Conservation (phyloP, 2,329 filamentous ascomycete genomes). For the Alternaria conjuncta region DNA sequence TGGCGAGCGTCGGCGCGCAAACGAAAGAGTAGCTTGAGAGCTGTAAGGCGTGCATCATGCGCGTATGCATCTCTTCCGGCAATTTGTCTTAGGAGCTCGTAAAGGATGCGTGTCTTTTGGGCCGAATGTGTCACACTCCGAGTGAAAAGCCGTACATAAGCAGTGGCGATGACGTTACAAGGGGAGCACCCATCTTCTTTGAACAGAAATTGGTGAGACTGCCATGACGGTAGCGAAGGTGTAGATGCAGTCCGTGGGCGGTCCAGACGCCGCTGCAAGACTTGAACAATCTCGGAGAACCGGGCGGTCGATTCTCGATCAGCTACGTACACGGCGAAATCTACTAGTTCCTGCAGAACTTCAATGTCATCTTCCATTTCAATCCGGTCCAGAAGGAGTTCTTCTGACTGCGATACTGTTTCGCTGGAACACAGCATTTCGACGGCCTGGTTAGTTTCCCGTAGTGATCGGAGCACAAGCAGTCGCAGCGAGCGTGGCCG, state of each 20-base stretch:
- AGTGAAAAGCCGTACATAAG: slow-evolving; percentile 78
- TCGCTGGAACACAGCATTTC: slow-evolving; percentile 65
- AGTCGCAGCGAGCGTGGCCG: slow-evolving; percentile 69
- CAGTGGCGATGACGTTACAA: slow-evolving; percentile 73
- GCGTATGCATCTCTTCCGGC: slow-evolving; percentile 41
- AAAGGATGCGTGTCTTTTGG: slow-evolving; percentile 63
- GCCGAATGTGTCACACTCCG: slow-evolving; percentile 71
- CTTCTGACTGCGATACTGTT: slow-evolving; percentile 64
- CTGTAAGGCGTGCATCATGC: slow-evolving; percentile 47
- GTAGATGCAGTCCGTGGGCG: slow-evolving; percentile 25
- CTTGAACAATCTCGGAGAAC: slow-evolving; percentile 58
- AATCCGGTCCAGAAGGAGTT: slow-evolving; percentile 67
- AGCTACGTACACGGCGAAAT: slow-evolving; percentile 69
- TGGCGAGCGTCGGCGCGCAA: slow-evolving; percentile 83
- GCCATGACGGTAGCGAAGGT: slow-evolving; percentile 21
- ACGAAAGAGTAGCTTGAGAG: slow-evolving; percentile 67
- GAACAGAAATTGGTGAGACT: slow-evolving; percentile 19
- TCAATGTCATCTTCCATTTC: slow-evolving; percentile 67
- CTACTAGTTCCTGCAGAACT: slow-evolving; percentile 69
- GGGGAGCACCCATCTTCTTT: slow-evolving; percentile 53
- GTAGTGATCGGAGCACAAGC: slow-evolving; percentile 65
- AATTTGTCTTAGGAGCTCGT: slow-evolving; percentile 44
- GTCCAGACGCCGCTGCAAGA: slow-evolving; percentile 50
- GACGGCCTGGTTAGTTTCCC: slow-evolving; percentile 57
- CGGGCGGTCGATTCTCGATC: slow-evolving; percentile 64